phyloP scores from a whole-genome alignment of 2,329 filamentous ascomycete species.

The Pestalotiopsis sp. region DNA sequence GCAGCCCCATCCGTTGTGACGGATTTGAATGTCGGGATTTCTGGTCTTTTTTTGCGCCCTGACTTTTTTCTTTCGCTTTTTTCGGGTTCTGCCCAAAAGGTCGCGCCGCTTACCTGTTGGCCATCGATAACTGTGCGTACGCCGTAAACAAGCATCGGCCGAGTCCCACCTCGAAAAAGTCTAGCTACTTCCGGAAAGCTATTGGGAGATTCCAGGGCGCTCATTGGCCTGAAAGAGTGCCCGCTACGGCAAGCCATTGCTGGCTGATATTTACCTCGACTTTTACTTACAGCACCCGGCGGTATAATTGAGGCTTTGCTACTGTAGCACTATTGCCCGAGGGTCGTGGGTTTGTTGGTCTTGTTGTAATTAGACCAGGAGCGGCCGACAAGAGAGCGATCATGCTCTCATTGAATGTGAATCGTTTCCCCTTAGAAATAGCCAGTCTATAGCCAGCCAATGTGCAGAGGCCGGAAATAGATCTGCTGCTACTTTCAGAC shows the following conservation, averaged over 20 bases:
- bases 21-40: background rate
- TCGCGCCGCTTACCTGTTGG: background rate
- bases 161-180: background rate
- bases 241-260: background rate
- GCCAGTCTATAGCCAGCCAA: background rate
- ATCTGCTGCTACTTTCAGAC: background rate
- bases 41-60: too few relatives aligned
- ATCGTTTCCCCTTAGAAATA: background rate
- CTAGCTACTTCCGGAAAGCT: constrained; percentile 3
- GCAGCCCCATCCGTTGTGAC: background rate
- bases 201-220: background rate
- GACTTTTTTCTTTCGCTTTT: background rate
- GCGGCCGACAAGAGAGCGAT: too few relatives aligned
- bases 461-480: background rate
- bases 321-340: too few relatives aligned
- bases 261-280: background rate
- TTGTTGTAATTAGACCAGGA: background rate
- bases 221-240: background rate
- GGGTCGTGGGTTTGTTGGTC: too few relatives aligned
- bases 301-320: too few relatives aligned
- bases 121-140: background rate
- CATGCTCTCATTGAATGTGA: background rate
- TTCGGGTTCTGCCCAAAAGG: background rate
- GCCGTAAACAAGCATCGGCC: background rate
- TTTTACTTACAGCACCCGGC: background rate